Evolutionary conservation across 352 stramenopile species (phyloP), one percentile per base, ranked within the genome.

Genomic region (Pythium periplocum): DNA sequence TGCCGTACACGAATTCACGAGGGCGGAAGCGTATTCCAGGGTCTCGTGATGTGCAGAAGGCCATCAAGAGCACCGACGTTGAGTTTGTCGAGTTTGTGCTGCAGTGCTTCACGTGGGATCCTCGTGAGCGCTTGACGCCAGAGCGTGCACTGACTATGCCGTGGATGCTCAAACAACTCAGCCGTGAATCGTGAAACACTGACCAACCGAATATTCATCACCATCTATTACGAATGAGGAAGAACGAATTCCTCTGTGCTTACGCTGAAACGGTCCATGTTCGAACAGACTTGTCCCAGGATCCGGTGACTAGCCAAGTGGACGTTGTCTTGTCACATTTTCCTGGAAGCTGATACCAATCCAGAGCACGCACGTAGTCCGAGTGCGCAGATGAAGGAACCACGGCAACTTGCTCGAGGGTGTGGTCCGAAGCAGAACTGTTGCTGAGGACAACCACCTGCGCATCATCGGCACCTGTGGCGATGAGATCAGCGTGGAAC

Each of bases 321-420:
- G 6, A 61, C 41, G 11, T 35, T 5, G 1, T 44, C 4, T 7
- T 30, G 30, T 11, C 35, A 45, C 59, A 52, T 12, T 32, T 39
- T 12, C 6, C 33, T 12, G 66, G 45, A 12, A 56, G 6, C 26
- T 58, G 36, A 43, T 75, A 60, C 83, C 83, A 93, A 31, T 71
- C 78, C 6, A 93, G 47, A 1, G 73, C 78, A 30, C 79, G 83
- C 6, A 93, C 75, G 42, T 93, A 93, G 61, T 93, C 83, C 11
- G 31, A 36, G 45, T 93, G 83, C 6, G 66, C 57, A 12, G 58
- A 45, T 30, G 38, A 50, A 3, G 64, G 52, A 38, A 65, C 53
- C 30, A 69, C 47, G 2, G 51, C 48, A 10, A 73, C 41, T 33
- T 62, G 45, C 47, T 9, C 12, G 12, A 51, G 44, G 8, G 12